Percentiles rank a stretch among this genome's conserved stretches.
Conservation (phyloP, 805 yeast species). For the Nakazawaea wickerhamii region DNA sequence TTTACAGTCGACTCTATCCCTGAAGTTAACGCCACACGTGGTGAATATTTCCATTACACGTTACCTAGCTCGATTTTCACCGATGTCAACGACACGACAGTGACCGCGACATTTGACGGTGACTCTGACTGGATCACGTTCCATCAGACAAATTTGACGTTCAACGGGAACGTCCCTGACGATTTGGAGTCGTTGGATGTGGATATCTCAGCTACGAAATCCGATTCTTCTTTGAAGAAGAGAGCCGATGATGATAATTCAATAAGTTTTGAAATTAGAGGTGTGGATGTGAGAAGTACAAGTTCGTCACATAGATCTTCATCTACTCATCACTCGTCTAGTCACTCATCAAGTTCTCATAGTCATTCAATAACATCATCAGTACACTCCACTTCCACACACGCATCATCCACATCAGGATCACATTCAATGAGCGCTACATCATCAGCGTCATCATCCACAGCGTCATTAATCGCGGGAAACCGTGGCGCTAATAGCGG, state of each 20-base stretch:
- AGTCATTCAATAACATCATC: slow-evolving; percentile 20
- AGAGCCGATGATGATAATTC: slow-evolving; percentile 22
- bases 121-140: slow-evolving; percentile 60
- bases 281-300: slow-evolving; percentile 31
- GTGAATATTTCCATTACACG: slow-evolving; percentile 51
- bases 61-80: slow-evolving; percentile 54
- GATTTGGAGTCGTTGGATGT: slow-evolving; percentile 37
- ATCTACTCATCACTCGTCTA: slow-evolving; percentile 19
- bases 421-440: slow-evolving; percentile 14
- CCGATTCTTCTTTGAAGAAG: slow-evolving; percentile 20
- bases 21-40: slow-evolving; percentile 64
- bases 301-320: slow-evolving; percentile 22
- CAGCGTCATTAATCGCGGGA: background rate
- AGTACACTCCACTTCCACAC: slow-evolving; percentile 12
- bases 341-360: slow-evolving; percentile 28
- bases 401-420: slow-evolving; percentile 23
- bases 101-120: slow-evolving; percentile 37
- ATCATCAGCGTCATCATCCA: background rate
- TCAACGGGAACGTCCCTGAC: slow-evolving; percentile 61
- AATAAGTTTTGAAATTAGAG: slow-evolving; percentile 46
- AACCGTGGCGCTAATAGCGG: slow-evolving; percentile 13
- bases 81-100: slow-evolving; percentile 41
- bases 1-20: slow-evolving; percentile 51
- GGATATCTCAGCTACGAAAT: slow-evolving; percentile 35
- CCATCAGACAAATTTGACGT: slow-evolving; percentile 53